phyloP scores from a whole-genome alignment of 768 basidiomycete species.

The Amanita pseudoporphyria region DNA sequence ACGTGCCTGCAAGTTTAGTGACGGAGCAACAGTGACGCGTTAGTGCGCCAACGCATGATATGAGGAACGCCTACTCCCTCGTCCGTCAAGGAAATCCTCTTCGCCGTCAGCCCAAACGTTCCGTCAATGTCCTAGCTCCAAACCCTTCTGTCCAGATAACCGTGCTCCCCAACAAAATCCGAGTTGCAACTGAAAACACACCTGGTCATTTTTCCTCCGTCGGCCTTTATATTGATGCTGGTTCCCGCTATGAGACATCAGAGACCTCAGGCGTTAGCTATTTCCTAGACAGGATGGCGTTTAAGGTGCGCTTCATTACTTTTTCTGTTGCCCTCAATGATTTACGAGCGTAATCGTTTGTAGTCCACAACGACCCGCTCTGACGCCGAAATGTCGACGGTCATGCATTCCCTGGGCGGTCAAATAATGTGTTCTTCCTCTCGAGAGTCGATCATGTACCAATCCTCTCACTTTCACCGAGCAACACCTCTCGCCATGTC shows the following conservation, averaged over 20 bases:
- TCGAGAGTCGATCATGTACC: constrained; percentile 95
- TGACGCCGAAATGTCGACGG: constrained; percentile 67
- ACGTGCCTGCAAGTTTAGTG: no score
- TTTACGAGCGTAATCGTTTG: neutral
- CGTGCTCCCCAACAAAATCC: constrained; percentile 82
- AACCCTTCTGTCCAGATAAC: constrained; percentile 51
- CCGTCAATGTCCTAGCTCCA: constrained; percentile 15
- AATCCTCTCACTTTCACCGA: constrained; percentile 87
- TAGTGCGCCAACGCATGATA: no score
- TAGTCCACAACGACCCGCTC: constrained; percentile 71
- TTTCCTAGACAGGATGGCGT: constrained; percentile 92
- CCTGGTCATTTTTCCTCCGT: constrained; percentile 93
- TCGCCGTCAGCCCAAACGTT: constrained; percentile 14
- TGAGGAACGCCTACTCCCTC: constrained; percentile 32
- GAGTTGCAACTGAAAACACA: constrained; percentile 84
- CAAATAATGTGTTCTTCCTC: constrained; percentile 89
- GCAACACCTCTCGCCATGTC: constrained; percentile 76
- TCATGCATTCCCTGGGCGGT: constrained; percentile 79
- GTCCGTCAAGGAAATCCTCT: constrained; percentile 24
- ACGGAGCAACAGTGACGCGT: no score
- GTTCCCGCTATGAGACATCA: constrained; percentile 77
- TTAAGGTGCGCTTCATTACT: constrained; percentile 55
- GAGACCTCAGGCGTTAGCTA: constrained; percentile 76
- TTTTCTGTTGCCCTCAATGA: neutral
- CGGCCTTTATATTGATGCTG: constrained; percentile 91